These are phyloP conservation scores for Candida boleticola DNA, from an alignment of 805 yeast species.

Conservation along the genomic window DNA sequence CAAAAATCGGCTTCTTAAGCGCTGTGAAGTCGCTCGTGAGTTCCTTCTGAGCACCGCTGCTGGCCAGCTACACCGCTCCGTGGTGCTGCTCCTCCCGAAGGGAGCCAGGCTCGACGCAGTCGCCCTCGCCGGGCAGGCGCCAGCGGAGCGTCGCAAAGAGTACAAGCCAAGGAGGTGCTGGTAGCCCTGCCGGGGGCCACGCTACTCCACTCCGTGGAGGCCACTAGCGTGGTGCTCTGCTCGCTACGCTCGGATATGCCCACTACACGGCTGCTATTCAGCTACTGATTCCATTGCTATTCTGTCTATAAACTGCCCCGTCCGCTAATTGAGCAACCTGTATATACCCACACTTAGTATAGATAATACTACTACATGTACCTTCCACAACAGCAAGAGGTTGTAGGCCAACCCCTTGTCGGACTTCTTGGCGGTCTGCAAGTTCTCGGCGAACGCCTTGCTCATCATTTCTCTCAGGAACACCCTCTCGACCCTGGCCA, in stretches of 20 bases:
- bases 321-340: background rate
- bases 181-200: too few species aligned
- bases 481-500: conserved; percentile 30
- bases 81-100: background rate
- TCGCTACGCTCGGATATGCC: too few species aligned
- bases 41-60: background rate
- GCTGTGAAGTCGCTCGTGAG: conserved; percentile 3
- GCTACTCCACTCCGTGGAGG: background rate
- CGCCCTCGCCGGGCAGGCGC: too few species aligned
- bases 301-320: background rate
- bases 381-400: conserved; percentile 12
- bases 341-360: background rate
- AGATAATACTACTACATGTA: conserved; percentile 6
- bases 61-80: background rate
- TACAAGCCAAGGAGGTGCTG: too few species aligned
- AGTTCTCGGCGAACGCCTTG: conserved; percentile 21
- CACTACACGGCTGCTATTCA: too few species aligned
- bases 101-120: background rate
- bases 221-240: background rate
- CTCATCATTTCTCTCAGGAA: conserved; percentile 51
- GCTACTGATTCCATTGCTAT: too few species aligned
- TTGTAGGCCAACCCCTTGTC: conserved; percentile 13
- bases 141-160: background rate
- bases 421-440: conserved; percentile 8
- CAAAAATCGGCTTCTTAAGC: background rate